Percentiles rank a stretch among this genome's conserved stretches.
phyloP scores from a whole-genome alignment of 805 yeast species.

The Sugiyamaella qingdaonensis region DNA sequence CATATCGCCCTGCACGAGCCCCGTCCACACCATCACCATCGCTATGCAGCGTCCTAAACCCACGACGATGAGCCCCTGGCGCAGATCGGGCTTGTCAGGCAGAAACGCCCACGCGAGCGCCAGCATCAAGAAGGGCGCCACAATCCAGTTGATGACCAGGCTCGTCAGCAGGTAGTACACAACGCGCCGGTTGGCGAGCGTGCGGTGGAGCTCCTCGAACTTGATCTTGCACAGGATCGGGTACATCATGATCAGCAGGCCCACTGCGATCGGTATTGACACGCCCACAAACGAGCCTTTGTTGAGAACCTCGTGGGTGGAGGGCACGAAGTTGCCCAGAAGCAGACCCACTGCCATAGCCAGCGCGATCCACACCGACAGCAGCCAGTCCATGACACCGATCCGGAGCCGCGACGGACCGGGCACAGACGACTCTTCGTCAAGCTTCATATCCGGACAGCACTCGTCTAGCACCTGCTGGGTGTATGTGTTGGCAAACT shows the following conservation, averaged over 20 bases:
- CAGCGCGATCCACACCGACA: constrained; percentile 28
- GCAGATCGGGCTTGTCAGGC: constrained; percentile 45
- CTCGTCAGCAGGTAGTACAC: constrained; percentile 38
- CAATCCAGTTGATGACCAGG: constrained; percentile 48
- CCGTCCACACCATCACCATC: constrained; percentile 58
- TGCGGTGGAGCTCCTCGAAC: constrained; percentile 42
- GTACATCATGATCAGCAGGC: constrained; percentile 52
- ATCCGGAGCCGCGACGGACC: neutral
- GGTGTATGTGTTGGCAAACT: neutral
- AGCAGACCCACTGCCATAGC: constrained; percentile 27
- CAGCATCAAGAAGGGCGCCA: constrained; percentile 52
- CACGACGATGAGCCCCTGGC: constrained; percentile 55
- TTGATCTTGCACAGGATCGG: constrained; percentile 54
- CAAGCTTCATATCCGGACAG: neutral
- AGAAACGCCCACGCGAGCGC: constrained; percentile 52
- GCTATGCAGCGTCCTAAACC: constrained; percentile 61
- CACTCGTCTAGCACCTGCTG: neutral
- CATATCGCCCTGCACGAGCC: constrained; percentile 49
- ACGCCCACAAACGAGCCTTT: constrained; percentile 22
- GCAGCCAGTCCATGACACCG: constrained; percentile 21
- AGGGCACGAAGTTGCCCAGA: constrained; percentile 26
- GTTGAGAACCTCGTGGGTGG: constrained; percentile 19
- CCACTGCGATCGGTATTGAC: constrained; percentile 36
- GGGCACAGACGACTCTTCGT: neutral
- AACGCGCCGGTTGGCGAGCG: constrained; percentile 25